These are phyloP conservation scores for Gaertneriomyces sp. DNA, from an alignment of 192 early-diverging fungal genomes.

Conservation along the genomic window DNA sequence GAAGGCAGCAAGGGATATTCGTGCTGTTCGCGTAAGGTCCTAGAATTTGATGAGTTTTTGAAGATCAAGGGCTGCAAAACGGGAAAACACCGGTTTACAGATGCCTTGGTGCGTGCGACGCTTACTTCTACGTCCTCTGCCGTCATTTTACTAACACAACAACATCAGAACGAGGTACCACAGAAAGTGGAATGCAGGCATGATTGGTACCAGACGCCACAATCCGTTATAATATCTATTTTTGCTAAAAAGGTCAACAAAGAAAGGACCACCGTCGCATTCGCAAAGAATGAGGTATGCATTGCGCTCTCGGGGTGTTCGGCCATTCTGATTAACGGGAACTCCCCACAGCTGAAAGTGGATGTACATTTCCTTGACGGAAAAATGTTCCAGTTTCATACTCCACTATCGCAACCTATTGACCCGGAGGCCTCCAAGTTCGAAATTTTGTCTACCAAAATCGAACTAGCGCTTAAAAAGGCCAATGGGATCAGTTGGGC, in stretches of 20 bases:
- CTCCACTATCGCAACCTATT: constrained; percentile 72
- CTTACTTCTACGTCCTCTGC: neutral
- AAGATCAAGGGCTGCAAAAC: constrained; percentile 88
- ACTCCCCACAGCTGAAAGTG: constrained; percentile 49
- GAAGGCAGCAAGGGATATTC: constrained; percentile 98
- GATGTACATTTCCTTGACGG: constrained; percentile 77
- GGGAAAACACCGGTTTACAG: constrained; percentile 89
- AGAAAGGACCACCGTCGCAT: constrained; percentile 64
- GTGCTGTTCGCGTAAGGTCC: constrained; percentile 90
- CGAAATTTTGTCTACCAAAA: constrained; percentile 87
- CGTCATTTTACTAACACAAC: constrained; percentile 3
- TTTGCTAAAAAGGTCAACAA: constrained; percentile 88
- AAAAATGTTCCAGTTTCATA: constrained; percentile 65
- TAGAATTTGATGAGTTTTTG: constrained; percentile 98
- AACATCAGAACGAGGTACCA: constrained; percentile 1
- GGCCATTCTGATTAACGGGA: neutral
- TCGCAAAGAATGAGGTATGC: constrained; percentile 56
- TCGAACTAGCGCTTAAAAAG: constrained; percentile 90
- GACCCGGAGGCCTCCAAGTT: constrained; percentile 66
- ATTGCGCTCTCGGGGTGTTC: neutral
- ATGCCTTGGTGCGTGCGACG: constrained; percentile 14
- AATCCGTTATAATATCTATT: constrained; percentile 78
- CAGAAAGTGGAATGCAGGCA: constrained; percentile 73
- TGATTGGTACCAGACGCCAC: constrained; percentile 94
- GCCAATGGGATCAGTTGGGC: constrained; percentile 82